Percentiles rank a stretch among this genome's conserved stretches.
Evolutionary conservation across 164 flowering plant species (phyloP).

Genomic region (Taxillus chinensis): DNA sequence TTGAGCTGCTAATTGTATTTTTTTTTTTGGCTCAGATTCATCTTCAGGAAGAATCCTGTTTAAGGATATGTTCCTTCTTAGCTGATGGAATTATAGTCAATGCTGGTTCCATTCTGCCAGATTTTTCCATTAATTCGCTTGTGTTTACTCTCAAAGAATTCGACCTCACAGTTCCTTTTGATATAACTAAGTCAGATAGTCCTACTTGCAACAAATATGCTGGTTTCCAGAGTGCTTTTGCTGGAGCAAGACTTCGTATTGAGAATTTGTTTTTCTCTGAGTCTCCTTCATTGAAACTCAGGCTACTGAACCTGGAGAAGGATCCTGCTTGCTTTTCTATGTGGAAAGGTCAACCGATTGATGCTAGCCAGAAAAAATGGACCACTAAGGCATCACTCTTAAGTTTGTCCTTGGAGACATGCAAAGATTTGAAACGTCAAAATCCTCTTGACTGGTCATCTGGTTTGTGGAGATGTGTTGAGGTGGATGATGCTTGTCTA

Average conservation of each 20-base stretch:
- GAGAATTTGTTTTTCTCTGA: constrained; percentile 53
- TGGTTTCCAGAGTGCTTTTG: constrained; percentile 30
- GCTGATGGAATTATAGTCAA: constrained; percentile 85
- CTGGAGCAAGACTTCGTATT: constrained; percentile 88
- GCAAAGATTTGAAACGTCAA: constrained; percentile 12
- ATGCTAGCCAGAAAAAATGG: constrained; percentile 86
- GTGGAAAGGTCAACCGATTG: constrained; percentile 89
- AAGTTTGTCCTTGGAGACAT: constrained; percentile 65
- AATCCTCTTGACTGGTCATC: constrained; percentile 21
- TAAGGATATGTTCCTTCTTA: constrained; percentile 79
- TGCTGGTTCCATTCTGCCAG: constrained; percentile 74
- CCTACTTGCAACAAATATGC: constrained; percentile 7
- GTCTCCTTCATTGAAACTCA: constrained; percentile 52
- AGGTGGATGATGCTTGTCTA: constrained; percentile 54
- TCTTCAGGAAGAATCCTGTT: constrained; percentile 94
- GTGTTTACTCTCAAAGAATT: constrained; percentile 55
- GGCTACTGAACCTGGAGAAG: constrained; percentile 69
- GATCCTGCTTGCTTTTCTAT: constrained; percentile 95
- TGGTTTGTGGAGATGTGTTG: constrained; percentile 81
- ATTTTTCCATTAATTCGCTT: constrained; percentile 69
- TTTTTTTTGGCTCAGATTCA: constrained; percentile 42
- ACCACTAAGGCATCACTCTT: constrained; percentile 51
- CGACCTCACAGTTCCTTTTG: constrained; percentile 66
- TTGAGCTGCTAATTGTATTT: constrained; percentile 1
- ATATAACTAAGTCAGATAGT: constrained; percentile 15